phyloP scores from a whole-genome alignment of 768 basidiomycete species.

The Roridomyces roridus region DNA sequence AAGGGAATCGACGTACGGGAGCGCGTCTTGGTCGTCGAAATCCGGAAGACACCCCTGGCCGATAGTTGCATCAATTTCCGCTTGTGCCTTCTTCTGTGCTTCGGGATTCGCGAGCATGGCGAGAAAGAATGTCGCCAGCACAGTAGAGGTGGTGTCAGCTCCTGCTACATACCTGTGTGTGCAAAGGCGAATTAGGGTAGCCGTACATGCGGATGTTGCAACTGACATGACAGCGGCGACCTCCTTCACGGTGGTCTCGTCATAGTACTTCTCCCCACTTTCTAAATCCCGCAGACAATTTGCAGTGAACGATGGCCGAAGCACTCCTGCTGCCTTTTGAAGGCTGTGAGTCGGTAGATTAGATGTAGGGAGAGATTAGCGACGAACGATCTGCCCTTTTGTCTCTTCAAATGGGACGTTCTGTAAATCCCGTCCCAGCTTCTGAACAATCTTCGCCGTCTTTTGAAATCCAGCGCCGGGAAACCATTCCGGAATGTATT shows the following conservation, averaged over 20 bases:
- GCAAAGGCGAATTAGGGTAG: no score
- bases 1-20: constrained; percentile 42
- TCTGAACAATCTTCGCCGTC: constrained; percentile 40
- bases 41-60: constrained; percentile 39
- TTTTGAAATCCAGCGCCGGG: constrained; percentile 53
- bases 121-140: constrained; percentile 38
- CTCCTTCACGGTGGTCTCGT: not conserved
- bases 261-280: constrained; percentile 17
- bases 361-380: not conserved
- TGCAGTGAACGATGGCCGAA: constrained; percentile 3
- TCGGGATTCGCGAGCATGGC: constrained; percentile 44
- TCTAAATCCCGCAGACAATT: not conserved
- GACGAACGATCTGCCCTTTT: constrained; percentile 38
- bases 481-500: constrained; percentile 43
- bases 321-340: constrained; percentile 11
- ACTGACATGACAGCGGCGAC: not conserved
- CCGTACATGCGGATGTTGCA: not conserved
- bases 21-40: constrained; percentile 27
- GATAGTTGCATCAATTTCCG: constrained; percentile 43
- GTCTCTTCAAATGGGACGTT: constrained; percentile 45
- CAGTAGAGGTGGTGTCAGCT: constrained; percentile 42
- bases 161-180: constrained; percentile 25
- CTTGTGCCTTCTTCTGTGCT: constrained; percentile 40
- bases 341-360: not conserved
- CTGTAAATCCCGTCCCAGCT: constrained; percentile 38